Evolutionary conservation across 306 rosid genomes (phyloP).

Genomic region (Dryas octopetala): DNA sequence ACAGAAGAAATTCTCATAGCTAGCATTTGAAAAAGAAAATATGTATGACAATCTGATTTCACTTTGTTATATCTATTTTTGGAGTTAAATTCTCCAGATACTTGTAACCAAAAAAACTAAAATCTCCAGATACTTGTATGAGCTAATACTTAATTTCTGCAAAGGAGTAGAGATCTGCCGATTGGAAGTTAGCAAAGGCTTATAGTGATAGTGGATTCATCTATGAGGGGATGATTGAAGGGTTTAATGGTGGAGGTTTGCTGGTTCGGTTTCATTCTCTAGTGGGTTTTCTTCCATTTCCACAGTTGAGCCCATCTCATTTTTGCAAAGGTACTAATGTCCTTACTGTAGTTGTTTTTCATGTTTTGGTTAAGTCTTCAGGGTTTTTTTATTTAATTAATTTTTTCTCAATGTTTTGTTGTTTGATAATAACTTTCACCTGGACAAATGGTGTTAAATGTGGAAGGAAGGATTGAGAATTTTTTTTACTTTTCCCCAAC

Average conservation of each 20-base stretch:
- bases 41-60: background rate
- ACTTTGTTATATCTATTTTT: conserved; percentile 5
- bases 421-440: background rate
- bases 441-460: background rate
- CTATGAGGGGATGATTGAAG: conserved; percentile 73
- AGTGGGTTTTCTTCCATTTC: conserved; percentile 83
- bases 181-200: conserved; percentile 77
- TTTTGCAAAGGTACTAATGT: conserved; percentile 60
- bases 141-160: conserved; percentile 68
- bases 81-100: background rate
- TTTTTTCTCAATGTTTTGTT: background rate
- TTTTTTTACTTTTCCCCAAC: background rate
- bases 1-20: background rate
- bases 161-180: conserved; percentile 87
- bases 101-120: background rate
- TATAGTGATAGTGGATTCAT: conserved; percentile 57
- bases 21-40: background rate
- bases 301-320: conserved; percentile 72
- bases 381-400: background rate
- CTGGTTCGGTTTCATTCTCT: conserved; percentile 63
- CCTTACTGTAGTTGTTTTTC: background rate
- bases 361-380: background rate
- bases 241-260: conserved; percentile 72
- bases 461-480: background rate
- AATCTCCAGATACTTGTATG: conserved; percentile 12